Percentiles rank a stretch among this genome's conserved stretches.
These are phyloP conservation scores for Hypseocharis bilobata DNA, from an alignment of 441 rosid genomes.

Conservation along the genomic window DNA sequence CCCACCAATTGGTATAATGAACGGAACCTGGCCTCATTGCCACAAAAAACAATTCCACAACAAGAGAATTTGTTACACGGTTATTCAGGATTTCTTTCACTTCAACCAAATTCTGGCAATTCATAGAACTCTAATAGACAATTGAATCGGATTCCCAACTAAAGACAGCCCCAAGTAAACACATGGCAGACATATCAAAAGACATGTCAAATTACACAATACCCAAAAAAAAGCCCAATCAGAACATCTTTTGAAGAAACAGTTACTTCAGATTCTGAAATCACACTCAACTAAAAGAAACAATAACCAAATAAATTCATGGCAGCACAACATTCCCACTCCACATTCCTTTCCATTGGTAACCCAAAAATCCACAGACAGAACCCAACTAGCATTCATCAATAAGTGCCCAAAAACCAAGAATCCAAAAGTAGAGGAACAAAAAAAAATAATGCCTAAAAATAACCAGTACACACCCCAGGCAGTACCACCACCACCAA, in stretches of 20 bases:
- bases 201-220: not conserved
- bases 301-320: not conserved
- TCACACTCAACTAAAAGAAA: not conserved
- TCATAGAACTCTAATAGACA: too few relatives aligned
- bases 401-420: not conserved
- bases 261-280: not conserved
- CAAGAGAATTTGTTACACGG: not conserved
- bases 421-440: not conserved
- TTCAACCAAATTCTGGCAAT: not conserved
- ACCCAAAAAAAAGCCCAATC: not conserved
- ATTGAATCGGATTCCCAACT: too few relatives aligned
- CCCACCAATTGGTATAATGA: too few relatives aligned
- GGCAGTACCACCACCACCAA: not conserved
- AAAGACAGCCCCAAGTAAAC: not conserved
- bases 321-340: not conserved
- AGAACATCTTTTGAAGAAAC: not conserved
- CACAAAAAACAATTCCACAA: not conserved
- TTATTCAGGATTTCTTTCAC: not conserved
- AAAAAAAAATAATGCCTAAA: not conserved
- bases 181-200: not conserved
- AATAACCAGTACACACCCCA: not conserved
- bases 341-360: not conserved
- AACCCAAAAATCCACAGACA: not conserved
- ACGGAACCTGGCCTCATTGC: too few relatives aligned
- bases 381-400: not conserved